Evolutionary conservation across 2,329 filamentous ascomycete genomes (phyloP).

Genomic region (Scopulariopsis brevicaulis): DNA sequence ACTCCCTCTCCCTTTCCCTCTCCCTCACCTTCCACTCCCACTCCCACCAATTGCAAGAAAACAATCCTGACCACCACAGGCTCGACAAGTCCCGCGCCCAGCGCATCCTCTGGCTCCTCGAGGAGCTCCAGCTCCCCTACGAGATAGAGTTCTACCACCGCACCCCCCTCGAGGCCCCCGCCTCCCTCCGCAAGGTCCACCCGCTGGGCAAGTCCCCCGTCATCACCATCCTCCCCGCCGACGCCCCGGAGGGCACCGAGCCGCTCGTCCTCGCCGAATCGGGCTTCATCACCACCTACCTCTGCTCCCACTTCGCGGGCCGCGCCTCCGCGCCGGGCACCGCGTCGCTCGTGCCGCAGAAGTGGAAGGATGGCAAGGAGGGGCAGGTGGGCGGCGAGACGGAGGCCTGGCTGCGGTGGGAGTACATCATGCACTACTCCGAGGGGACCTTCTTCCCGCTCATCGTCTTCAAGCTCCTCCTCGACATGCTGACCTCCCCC

Average conservation of each 20-base stretch:
- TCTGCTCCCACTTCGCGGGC: slow-evolving; percentile 50
- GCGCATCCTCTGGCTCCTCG: slow-evolving; percentile 74
- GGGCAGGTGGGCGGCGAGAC: slow-evolving; percentile 47
- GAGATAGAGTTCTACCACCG: slow-evolving; percentile 73
- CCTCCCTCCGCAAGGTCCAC: slow-evolving; percentile 66
- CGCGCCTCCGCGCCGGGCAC: slow-evolving; percentile 25
- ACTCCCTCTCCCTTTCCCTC: slow-evolving; percentile 6
- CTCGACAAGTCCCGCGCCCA: slow-evolving; percentile 74
- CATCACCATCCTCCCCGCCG: slow-evolving; percentile 43
- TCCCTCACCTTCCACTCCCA: no score
- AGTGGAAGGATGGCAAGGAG: slow-evolving; percentile 47
- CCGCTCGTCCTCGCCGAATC: slow-evolving; percentile 67
- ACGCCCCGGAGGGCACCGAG: slow-evolving; percentile 12
- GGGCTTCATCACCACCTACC: slow-evolving; percentile 69
- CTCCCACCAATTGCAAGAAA: no score
- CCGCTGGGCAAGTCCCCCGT: slow-evolving; percentile 81
- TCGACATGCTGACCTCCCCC: slow-evolving; percentile 27
- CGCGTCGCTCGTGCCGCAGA: slow-evolving; percentile 34
- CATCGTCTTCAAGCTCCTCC: slow-evolving; percentile 52
- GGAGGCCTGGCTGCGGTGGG: slow-evolving; percentile 45
- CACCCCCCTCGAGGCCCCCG: slow-evolving; percentile 52
- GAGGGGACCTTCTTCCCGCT: slow-evolving; percentile 76
- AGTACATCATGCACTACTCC: slow-evolving; percentile 70
- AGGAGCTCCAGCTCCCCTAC: slow-evolving; percentile 71
- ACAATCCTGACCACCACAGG: slow-evolving; percentile 41